Percentiles rank a stretch among this genome's conserved stretches.
phyloP scores from a whole-genome alignment of 306 rosid genomes.

The Begonia peltatifolia region DNA sequence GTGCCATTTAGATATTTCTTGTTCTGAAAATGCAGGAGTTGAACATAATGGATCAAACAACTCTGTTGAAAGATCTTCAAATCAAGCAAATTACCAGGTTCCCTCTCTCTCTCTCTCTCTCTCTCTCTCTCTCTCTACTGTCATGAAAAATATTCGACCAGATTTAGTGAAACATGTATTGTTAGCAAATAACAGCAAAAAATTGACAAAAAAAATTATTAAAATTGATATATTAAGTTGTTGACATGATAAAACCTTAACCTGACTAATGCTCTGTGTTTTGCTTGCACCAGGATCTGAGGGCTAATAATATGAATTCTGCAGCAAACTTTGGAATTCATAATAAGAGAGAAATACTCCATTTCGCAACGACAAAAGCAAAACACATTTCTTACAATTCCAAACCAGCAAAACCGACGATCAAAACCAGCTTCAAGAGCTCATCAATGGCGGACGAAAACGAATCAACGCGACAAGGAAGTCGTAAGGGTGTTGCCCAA shows the following conservation, averaged over 20 bases:
- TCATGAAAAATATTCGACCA: background rate
- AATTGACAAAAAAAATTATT: too few species aligned
- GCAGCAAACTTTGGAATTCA: too few species aligned
- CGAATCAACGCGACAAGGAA: too few species aligned
- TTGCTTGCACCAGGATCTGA: too few species aligned
- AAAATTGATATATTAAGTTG: too few species aligned
- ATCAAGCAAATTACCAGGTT: conserved; percentile 6
- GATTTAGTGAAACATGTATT: background rate
- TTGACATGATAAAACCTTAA: too few species aligned
- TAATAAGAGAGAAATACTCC: too few species aligned
- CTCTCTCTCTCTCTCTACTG: background rate
- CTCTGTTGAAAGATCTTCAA: conserved; percentile 4
- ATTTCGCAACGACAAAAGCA: too few species aligned
- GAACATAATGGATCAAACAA: conserved; percentile 4
- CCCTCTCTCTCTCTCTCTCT: conserved; percentile 2
- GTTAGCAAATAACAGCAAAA: too few species aligned
- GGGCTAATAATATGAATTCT: too few species aligned
- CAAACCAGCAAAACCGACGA: background rate
- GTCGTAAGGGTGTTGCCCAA: too few species aligned
- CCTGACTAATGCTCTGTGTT: too few species aligned
- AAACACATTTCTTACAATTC: background rate
- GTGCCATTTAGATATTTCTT: background rate
- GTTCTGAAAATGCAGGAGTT: conserved; percentile 7
- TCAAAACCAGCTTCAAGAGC: background rate
- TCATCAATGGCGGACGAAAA: background rate